A percentile compares a stretch with the other conserved stretches of the same genome.
phyloP scores from a whole-genome alignment of 1,284 basidiomycete genomes.

The Pascua sp. region DNA sequence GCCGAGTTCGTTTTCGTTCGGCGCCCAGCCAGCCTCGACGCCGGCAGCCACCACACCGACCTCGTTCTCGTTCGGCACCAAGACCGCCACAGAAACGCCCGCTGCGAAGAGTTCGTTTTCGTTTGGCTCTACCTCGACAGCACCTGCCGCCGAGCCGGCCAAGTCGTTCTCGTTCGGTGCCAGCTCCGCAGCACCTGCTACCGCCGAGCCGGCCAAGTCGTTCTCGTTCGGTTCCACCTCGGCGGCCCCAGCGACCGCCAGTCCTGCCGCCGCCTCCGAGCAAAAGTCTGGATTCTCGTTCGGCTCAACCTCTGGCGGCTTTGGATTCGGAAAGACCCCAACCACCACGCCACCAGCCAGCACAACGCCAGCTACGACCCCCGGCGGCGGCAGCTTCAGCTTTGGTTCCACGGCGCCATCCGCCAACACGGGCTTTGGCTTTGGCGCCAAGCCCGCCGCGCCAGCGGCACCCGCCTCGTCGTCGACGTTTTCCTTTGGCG shows the following conservation, averaged over 20 bases:
- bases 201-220: background rate
- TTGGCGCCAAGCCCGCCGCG: conserved; percentile 3
- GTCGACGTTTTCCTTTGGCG: background rate
- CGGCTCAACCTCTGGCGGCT: background rate
- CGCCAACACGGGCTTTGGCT: background rate
- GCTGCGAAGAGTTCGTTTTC: no score
- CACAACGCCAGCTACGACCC: background rate
- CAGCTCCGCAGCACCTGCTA: background rate
- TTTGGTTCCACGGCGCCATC: background rate
- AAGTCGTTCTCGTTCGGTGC: conserved; percentile 2
- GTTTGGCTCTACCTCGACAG: background rate
- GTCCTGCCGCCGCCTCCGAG: no score
- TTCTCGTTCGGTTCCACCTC: conserved; percentile 2
- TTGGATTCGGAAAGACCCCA: no score
- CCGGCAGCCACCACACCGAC: background rate
- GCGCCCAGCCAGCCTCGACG: background rate
- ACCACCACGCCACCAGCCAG: no score
- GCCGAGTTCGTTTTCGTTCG: conserved; percentile 6
- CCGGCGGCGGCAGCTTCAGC: conserved; percentile 1
- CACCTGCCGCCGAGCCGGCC: background rate
- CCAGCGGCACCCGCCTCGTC: background rate
- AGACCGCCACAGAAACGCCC: background rate
- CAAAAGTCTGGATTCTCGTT: no score
- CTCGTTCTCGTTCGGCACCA: background rate
- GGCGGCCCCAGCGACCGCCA: background rate